Conservation (phyloP, 257 asterid species). For the Solanum ossicruentum region DNA sequence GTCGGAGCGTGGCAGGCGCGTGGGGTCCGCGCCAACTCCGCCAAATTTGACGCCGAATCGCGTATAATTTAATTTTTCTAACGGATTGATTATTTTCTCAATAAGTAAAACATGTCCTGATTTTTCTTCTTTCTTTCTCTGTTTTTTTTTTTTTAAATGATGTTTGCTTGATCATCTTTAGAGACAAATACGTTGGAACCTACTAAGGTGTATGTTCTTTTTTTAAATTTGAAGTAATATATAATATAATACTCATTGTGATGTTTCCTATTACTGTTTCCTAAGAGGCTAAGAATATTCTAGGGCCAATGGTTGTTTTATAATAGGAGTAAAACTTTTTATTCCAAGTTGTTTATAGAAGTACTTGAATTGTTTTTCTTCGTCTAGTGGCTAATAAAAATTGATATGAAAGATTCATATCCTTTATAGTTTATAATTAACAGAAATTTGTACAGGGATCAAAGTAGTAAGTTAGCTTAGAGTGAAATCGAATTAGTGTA, state of each 20-base stretch:
- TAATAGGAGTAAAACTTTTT: not conserved
- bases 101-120: not conserved
- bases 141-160: not conserved
- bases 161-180: not conserved
- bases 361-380: not conserved
- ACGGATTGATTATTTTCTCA: not conserved
- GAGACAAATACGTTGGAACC: not conserved
- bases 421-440: not conserved
- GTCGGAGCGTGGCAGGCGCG: constrained; percentile 44
- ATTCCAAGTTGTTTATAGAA: not conserved
- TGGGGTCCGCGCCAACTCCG: constrained; percentile 22
- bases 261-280: not conserved
- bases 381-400: not conserved
- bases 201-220: not conserved
- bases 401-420: not conserved
- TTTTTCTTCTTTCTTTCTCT: not conserved
- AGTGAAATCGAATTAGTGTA: not conserved
- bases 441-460: not conserved
- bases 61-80: constrained; percentile 24
- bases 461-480: not conserved
- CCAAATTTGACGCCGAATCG: constrained; percentile 18
- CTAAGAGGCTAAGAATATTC: not conserved
- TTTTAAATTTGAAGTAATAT: not conserved
- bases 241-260: not conserved
- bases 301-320: not conserved